Conservation (phyloP, 2,329 filamentous ascomycete species). For the Emmonsiellopsis sp. region DNA sequence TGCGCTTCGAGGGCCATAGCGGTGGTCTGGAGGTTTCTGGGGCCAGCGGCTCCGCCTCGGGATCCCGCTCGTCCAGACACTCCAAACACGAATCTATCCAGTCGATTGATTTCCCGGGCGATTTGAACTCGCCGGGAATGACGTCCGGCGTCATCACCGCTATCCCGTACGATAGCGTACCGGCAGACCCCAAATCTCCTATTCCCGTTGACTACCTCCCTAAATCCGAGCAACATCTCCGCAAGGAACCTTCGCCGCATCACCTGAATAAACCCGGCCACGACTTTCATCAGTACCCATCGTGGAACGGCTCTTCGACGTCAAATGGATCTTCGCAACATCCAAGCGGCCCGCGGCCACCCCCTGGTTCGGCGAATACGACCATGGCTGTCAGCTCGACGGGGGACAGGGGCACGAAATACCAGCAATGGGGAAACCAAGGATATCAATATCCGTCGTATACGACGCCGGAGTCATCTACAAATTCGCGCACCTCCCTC, state of each 20-base stretch:
- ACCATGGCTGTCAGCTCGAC: slow-evolving; percentile 65
- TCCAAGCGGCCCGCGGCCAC: slow-evolving; percentile 53
- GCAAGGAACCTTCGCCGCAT: slow-evolving; percentile 69
- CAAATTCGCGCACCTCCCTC: slow-evolving; percentile 48
- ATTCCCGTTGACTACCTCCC: slow-evolving; percentile 66
- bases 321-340: slow-evolving; percentile 46
- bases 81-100: slow-evolving; percentile 60
- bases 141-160: slow-evolving; percentile 78
- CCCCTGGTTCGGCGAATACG: slow-evolving; percentile 43
- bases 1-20: slow-evolving; percentile 44
- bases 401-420: slow-evolving; percentile 59
- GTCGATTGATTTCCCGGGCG: slow-evolving; percentile 60
- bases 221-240: slow-evolving; percentile 50
- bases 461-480: slow-evolving; percentile 43
- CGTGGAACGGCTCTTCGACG: slow-evolving; percentile 50
- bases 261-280: slow-evolving; percentile 67
- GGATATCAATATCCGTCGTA: slow-evolving; percentile 52
- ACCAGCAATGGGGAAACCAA: slow-evolving; percentile 66
- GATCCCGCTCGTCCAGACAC: slow-evolving; percentile 66
- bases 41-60: slow-evolving; percentile 52
- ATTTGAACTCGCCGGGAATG: slow-evolving; percentile 51
- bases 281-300: slow-evolving; percentile 87
- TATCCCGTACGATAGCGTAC: slow-evolving; percentile 71
- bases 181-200: slow-evolving; percentile 58
- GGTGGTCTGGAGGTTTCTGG: slow-evolving; percentile 51